A percentile compares a stretch with the other conserved stretches of the same genome.
These are phyloP conservation scores for Xerocomus spinulosus DNA, from an alignment of 768 basidiomycete genomes.

Conservation along the genomic window DNA sequence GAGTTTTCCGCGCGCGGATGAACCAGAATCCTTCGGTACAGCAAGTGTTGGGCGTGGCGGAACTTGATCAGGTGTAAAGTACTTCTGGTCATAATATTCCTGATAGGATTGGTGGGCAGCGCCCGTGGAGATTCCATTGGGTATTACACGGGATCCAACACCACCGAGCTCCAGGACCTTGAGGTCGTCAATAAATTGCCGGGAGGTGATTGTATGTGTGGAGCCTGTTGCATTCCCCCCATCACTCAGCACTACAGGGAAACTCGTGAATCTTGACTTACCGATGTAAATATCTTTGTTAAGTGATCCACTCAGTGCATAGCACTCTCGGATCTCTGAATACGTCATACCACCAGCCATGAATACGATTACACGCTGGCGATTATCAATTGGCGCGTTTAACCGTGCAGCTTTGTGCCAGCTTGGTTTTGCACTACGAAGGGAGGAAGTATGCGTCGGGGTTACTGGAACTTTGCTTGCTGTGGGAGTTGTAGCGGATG, in stretches of 20 bases:
- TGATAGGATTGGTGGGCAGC: constrained; percentile 54
- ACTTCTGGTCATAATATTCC: constrained; percentile 76
- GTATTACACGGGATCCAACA: constrained; percentile 66
- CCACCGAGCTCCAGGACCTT: constrained; percentile 86
- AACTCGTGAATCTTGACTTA: constrained; percentile 42
- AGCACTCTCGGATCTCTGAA: constrained; percentile 89
- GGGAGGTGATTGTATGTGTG: constrained; percentile 81
- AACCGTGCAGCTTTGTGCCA: constrained; percentile 79
- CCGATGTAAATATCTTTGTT: constrained; percentile 93
- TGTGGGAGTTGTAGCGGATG: constrained; percentile 45
- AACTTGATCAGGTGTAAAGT: constrained; percentile 44
- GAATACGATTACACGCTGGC: constrained; percentile 83
- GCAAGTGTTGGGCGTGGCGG: constrained; percentile 25
- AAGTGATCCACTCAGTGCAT: constrained; percentile 65
- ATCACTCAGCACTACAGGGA: constrained; percentile 26
- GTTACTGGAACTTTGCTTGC: constrained; percentile 43
- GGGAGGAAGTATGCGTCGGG: constrained; percentile 60
- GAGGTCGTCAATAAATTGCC: constrained; percentile 80
- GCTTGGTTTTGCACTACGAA: constrained; percentile 84
- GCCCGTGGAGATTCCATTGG: constrained; percentile 60
- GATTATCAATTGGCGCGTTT: constrained; percentile 46
- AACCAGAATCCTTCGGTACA: constrained; percentile 25
- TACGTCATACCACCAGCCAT: constrained; percentile 94
- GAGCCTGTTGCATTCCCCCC: constrained; percentile 55
- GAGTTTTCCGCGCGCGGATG: constrained; percentile 19